Evolutionary conservation across 2,329 filamentous ascomycete genomes (phyloP).

Genomic region (Colletotrichum lentis): DNA sequence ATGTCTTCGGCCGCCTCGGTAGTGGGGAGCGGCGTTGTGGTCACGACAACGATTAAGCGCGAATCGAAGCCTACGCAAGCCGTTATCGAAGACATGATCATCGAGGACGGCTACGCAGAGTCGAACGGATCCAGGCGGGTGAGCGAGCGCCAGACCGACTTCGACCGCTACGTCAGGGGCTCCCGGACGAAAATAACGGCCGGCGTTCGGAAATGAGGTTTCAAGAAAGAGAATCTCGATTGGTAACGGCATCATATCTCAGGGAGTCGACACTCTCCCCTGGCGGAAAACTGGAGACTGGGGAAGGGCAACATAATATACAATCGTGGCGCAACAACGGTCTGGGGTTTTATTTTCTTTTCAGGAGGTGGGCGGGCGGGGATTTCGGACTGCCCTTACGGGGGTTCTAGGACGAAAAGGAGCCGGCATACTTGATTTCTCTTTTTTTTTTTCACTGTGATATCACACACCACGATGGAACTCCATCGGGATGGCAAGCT

Average conservation of each 20-base stretch:
- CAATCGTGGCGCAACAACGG: conserved; percentile 17
- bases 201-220: background rate
- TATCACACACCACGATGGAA: conserved; percentile 11
- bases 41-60: conserved; percentile 51
- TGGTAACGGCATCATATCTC: conserved; percentile 12
- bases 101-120: conserved; percentile 25
- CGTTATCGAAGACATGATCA: conserved; percentile 16
- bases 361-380: too few species aligned
- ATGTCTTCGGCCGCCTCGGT: background rate
- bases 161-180: background rate
- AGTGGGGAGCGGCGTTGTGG: conserved; percentile 42
- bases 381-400: conserved; percentile 22
- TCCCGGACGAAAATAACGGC: conserved; percentile 25
- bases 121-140: conserved; percentile 1
- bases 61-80: conserved; percentile 43
- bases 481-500: background rate
- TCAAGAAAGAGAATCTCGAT: background rate
- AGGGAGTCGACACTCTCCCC: background rate
- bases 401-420: conserved; percentile 30
- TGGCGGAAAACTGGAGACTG: background rate
- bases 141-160: background rate
- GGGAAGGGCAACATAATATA: background rate
- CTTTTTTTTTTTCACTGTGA: background rate
- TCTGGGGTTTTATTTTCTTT: too few species aligned
- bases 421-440: background rate